Evolutionary conservation across 2,329 filamentous ascomycete genomes (phyloP), one percentile per base, ranked within the genome.

Genomic region (Akanthomyces lecanii): DNA sequence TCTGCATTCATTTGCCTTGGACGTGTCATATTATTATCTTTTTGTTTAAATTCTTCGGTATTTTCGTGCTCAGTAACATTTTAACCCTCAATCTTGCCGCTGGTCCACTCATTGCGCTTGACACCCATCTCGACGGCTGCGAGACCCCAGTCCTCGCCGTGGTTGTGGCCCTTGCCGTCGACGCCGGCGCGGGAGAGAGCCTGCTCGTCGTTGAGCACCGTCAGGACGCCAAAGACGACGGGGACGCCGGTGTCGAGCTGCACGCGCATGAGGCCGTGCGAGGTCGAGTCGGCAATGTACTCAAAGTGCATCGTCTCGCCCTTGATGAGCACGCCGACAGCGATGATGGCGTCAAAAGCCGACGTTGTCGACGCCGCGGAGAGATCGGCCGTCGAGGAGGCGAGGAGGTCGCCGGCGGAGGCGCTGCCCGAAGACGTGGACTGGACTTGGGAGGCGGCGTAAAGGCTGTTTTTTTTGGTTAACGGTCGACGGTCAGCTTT

Each of bases 281-380:
- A 92, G 7, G 96, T 92, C 47, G 91, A 86, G 67, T 98, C 95
- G 48, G 93, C 85, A 71, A 99, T 99, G 79, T 99, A 98, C 79
- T 99, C 95, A 72, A 99, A 99, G 79, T 99, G 95, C 92, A 97
- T 97, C 7, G 95, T 98, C 78, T 96, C 91, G 75, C 95, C 95
- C 81, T 99, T 99, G 80, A 99, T 97, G 65, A 99, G 85, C 63
- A 97, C 93, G 62, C 95, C 95, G 69, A 99, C 90, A 60, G 95
- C 92, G 68, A 99, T 93, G 67, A 99, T 87, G 66, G 95, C 95
- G 73, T 98, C 94, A 71, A 98, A 98, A 23, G 92, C 86, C 62
- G 81, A 78, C 63, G 83, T 78, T n/a, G 76, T 73, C 53, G 76
- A 65, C 23, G 80, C 66, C 21, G 79, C 70, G 16, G 82, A 77